Evolutionary conservation across 768 basidiomycete genomes (phyloP), one percentile per base, ranked within the genome.

Genomic region (Suillus decipiens): DNA sequence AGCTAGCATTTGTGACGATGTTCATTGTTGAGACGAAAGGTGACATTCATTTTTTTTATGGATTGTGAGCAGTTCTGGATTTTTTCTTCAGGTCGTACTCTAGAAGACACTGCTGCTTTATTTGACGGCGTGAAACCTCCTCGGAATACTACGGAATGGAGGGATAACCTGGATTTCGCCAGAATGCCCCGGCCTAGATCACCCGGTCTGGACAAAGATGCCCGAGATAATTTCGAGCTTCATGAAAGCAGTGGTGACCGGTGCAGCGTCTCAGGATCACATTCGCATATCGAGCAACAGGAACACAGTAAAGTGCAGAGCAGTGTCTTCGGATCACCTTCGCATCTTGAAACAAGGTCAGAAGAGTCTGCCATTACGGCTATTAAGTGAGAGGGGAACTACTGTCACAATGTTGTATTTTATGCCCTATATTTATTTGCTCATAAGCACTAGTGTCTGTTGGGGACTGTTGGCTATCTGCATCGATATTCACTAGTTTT

Each of bases 21-120:
- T 87, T 76, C 70, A 76, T 89, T 50, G 80, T 89, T 22, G 88
- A 89, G 68, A 89, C 88, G 0, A 86, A 80, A 80, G 86, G 84
- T 83, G 59, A 37, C 78, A 33, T 42, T 57, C 11, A 36, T 41
- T 37, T 17, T 48, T 51, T 47, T 14, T 19, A 19, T 33, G 55
- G 43, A 1, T 67, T 61, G 42, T 47, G 61, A 53, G 11, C 65
- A 6, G 34, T 63, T 68, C 34, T 58, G 70, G 33, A 60, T 61
- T 64, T 42, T 65, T 59, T 62, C 28, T 63, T 56, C 59, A 81
- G 85, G 86, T 17, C 81, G 84, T 45, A 90, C 89, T 2, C 78
- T 90, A 36, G 90, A 92, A 72, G 90, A 92, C 71, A 91, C 89
- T 0, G 84, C 89, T 0, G 84, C 83, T 6, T 74, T 91, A 10